Evolutionary conservation across 2,329 filamentous ascomycete species (phyloP).

Genomic region (Claviceps cyperi): DNA sequence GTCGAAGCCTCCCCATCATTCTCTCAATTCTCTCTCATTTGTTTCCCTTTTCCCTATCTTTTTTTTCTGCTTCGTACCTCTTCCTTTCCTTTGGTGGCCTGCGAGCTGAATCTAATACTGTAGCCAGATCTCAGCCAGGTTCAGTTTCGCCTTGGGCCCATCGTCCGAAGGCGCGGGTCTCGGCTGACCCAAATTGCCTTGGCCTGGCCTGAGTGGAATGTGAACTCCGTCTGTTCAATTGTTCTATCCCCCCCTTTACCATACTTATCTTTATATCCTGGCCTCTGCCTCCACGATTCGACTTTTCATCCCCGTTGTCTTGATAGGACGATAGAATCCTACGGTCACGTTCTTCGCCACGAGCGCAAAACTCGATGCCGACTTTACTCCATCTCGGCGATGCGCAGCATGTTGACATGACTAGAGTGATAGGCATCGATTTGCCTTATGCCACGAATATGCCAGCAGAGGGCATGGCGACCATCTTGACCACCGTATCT

Average conservation of each 20-base stretch:
- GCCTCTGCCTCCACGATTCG: background rate
- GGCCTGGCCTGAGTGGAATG: background rate
- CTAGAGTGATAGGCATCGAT: conserved; percentile 7
- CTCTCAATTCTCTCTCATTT: too few relatives aligned
- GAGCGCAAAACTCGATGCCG: conserved; percentile 1
- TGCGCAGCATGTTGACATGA: conserved; percentile 1
- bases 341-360: background rate
- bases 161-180: too few relatives aligned
- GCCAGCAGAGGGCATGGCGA: conserved; percentile 5
- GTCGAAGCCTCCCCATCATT: too few relatives aligned
- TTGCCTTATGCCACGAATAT: conserved; percentile 5
- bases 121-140: too few relatives aligned
- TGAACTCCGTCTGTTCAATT: background rate
- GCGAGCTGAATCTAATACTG: too few relatives aligned
- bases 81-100: too few relatives aligned
- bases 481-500: conserved; percentile 6
- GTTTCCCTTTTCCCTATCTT: too few relatives aligned
- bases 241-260: background rate
- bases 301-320: background rate
- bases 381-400: background rate
- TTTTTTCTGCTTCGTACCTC: too few relatives aligned
- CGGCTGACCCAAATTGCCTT: background rate
- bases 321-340: background rate
- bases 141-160: too few relatives aligned
- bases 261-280: background rate